Evolutionary conservation across 805 yeast species (phyloP), one percentile per base, ranked within the genome.

Genomic region (Suhomyces kilbournensis): DNA sequence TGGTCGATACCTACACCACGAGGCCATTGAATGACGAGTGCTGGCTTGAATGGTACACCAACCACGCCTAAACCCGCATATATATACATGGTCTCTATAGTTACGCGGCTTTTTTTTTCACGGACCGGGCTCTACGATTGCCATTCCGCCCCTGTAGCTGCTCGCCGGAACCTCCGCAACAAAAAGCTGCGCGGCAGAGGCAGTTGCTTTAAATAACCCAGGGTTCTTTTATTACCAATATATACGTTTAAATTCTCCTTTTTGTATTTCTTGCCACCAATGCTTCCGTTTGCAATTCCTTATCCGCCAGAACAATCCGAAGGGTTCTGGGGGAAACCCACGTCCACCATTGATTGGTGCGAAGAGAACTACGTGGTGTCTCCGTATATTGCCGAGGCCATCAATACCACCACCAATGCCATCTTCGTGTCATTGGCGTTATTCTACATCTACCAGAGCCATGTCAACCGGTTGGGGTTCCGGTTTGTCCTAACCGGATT

Each of bases 331-430:
- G 94, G 94, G 0, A 71, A 75, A 4, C 88, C 88, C 2, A 91
- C 98, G 0, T 82, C 97, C 38, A 92, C 98, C n/a, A 94, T 94
- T 38, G 99, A 93, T 65, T 93, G 98, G 98, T 93, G 99, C 71
- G 99, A 93, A 64, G 98, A 94, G 69, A 93, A 93, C 72, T 93
- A 93, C 66, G 93, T 91, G 9, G 88, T 92, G 1, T 80, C 93
- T 10, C 80, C 80, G 10, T 94, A 88, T 63, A 78, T 94, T 49
- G 97, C 98, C 3, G 99, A 94, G 67, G 87, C 90, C 52, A 79
- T 93, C 53, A 94, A 94, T 65, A 89, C 97, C 2, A 61, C 84
- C 25, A 90, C 99, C 43, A 94, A 94, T 56, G 57, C 80, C 6
- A 69, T 75, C n/a, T 80, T 79, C 58, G 77, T 76, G 40, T 60